These are phyloP conservation scores for Platanus orientalis DNA, from an alignment of 164 flowering plant species.

Conservation along the genomic window DNA sequence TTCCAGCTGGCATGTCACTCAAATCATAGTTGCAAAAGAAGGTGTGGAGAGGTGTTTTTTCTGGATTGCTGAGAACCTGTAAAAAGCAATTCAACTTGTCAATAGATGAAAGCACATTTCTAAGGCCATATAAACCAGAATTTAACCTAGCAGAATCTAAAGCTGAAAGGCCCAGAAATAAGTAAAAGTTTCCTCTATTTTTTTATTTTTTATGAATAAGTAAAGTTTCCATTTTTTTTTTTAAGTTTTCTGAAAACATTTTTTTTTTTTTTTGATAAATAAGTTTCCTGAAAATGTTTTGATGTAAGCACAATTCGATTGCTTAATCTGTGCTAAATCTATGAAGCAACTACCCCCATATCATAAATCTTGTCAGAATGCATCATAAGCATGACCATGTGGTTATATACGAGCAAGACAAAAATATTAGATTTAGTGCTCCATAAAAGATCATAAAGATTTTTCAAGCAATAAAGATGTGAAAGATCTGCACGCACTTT, in stretches of 20 bases:
- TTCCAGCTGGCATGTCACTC: slow-evolving; percentile 96
- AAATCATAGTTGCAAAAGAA: slow-evolving; percentile 89
- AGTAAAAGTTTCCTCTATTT: too few relatives aligned
- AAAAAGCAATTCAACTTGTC: slow-evolving; percentile 8
- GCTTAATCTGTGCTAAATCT: too few relatives aligned
- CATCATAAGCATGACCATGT: not conserved
- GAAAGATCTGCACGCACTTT: too few relatives aligned
- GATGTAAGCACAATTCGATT: not conserved
- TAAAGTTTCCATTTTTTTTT: too few relatives aligned
- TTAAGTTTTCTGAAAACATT: too few relatives aligned
- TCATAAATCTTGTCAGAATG: not conserved
- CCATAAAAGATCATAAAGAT: too few relatives aligned
- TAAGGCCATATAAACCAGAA: not conserved
- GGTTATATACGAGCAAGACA: not conserved
- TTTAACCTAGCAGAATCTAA: too few relatives aligned
- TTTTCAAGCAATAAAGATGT: too few relatives aligned
- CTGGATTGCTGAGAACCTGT: slow-evolving; percentile 96
- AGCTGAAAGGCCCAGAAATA: not conserved
- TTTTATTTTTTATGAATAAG: too few relatives aligned
- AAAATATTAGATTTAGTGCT: too few relatives aligned
- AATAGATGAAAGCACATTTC: not conserved
- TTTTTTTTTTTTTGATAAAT: too few relatives aligned
- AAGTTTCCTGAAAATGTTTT: not conserved
- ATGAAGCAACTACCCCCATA: not conserved
- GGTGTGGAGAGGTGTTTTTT: slow-evolving; percentile 91